Evolutionary conservation across 2,329 filamentous ascomycete species (phyloP).

Genomic region (Aureobasidium sp.): DNA sequence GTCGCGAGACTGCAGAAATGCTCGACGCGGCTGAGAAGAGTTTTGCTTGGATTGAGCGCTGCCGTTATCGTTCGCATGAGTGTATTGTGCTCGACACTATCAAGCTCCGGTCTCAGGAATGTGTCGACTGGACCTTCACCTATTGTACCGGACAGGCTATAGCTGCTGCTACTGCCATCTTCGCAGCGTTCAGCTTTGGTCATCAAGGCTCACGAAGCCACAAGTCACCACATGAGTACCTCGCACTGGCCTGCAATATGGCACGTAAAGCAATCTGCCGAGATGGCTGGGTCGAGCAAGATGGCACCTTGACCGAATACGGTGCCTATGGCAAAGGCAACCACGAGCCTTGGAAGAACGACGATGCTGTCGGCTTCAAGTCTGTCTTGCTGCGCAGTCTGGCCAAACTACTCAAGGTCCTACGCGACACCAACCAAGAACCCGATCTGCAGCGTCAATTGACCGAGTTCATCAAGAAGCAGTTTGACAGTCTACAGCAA

Average conservation of each 20-base stretch:
- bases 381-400: slow-evolving; percentile 20
- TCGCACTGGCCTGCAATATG: slow-evolving; percentile 20
- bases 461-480: slow-evolving; percentile 18
- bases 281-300: slow-evolving; percentile 19
- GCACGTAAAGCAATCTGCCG: slow-evolving; percentile 18
- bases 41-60: slow-evolving; percentile 21
- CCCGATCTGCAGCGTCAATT: slow-evolving; percentile 10
- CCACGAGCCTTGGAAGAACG: slow-evolving; percentile 19
- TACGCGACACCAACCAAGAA: slow-evolving; percentile 10
- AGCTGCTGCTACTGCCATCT: slow-evolving; percentile 18
- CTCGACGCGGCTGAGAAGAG: slow-evolving; percentile 18
- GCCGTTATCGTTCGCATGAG: slow-evolving; percentile 19
- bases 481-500: slow-evolving; percentile 17
- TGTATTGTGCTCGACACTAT: slow-evolving; percentile 22
- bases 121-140: slow-evolving; percentile 22
- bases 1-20: slow-evolving; percentile 12
- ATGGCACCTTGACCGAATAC: slow-evolving; percentile 20
- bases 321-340: slow-evolving; percentile 19
- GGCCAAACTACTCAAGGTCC: slow-evolving; percentile 17
- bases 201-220: neutral
- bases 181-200: neutral
- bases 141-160: slow-evolving; percentile 23
- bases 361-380: slow-evolving; percentile 24
- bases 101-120: slow-evolving; percentile 17
- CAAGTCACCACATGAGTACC: slow-evolving; percentile 15